Evolutionary conservation across 129 eudicot species (phyloP).

Genomic region (Helianthus tuberosus): DNA sequence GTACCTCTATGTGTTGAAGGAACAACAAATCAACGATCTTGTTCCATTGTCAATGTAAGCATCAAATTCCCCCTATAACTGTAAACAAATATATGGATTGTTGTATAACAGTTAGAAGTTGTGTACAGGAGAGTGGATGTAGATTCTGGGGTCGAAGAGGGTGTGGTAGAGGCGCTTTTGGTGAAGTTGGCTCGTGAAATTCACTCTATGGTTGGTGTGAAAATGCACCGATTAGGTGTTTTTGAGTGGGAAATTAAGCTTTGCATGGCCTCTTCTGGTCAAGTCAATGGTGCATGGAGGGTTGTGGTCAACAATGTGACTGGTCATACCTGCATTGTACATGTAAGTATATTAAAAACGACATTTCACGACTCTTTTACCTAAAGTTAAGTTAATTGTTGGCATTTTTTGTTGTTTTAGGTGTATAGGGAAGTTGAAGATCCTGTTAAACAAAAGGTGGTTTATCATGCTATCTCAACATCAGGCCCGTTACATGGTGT

Average conservation of each 20-base stretch:
- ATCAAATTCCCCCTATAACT: not conserved
- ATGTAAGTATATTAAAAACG: conserved; percentile 55
- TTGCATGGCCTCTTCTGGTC: conserved; percentile 73
- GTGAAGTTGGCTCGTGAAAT: conserved; percentile 74
- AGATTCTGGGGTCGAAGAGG: conserved; percentile 58
- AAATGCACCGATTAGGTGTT: conserved; percentile 91
- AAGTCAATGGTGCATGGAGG: conserved; percentile 95
- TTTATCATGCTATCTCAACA: conserved; percentile 56
- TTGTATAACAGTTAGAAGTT: not conserved
- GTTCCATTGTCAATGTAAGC: conserved; percentile 73
- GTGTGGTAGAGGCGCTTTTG: conserved; percentile 63
- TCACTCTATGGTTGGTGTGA: conserved; percentile 69
- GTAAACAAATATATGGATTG: not conserved
- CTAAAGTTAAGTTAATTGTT: no score
- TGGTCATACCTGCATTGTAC: conserved; percentile 93
- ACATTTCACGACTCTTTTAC: not conserved
- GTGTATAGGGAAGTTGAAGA: conserved; percentile 87
- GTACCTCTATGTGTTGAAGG: conserved; percentile 80
- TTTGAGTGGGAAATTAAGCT: conserved; percentile 98
- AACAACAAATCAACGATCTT: conserved; percentile 82
- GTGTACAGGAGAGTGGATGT: conserved; percentile 61
- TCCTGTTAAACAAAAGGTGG: conserved; percentile 44
- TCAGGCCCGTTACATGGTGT: conserved; percentile 70
- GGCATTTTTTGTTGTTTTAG: conserved; percentile 32
- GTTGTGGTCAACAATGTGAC: conserved; percentile 84